Conservation (phyloP, 176 grass and related monocot species). For the Musa troglodytarum region DNA sequence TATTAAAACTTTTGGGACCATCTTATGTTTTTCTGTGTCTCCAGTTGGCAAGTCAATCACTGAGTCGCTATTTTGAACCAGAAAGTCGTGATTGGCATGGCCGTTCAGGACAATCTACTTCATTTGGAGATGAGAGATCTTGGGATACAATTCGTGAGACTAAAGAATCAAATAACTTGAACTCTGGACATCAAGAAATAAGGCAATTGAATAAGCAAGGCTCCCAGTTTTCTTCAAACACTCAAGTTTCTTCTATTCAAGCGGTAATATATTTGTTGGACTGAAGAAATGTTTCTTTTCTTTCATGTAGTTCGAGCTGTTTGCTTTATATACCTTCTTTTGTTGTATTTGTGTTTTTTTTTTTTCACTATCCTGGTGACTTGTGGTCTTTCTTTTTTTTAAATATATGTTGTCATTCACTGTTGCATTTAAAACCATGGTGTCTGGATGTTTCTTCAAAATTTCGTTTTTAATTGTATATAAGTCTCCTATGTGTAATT, state of each 20-base stretch:
- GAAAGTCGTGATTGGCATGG: slow-evolving; percentile 86
- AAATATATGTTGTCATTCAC: background rate
- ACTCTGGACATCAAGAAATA: slow-evolving; percentile 37
- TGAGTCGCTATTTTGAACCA: slow-evolving; percentile 55
- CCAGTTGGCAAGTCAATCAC: slow-evolving; percentile 40
- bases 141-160: slow-evolving; percentile 76
- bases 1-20: background rate
- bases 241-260: slow-evolving; percentile 35
- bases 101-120: slow-evolving; percentile 34
- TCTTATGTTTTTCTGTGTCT: background rate
- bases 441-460: background rate
- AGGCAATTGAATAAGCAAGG: slow-evolving; percentile 45
- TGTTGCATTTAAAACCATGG: background rate
- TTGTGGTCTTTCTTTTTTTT: background rate
- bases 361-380: background rate
- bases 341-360: background rate
- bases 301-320: background rate
- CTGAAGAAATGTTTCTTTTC: background rate
- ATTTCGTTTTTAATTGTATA: background rate
- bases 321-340: background rate
- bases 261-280: background rate
- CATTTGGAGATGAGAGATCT: slow-evolving; percentile 55
- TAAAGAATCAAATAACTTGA: slow-evolving; percentile 46
- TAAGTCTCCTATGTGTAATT: background rate
- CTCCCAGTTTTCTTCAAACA: slow-evolving; percentile 40